phyloP scores from a whole-genome alignment of 495 filamentous ascomycete species.

The Penicillium atrosanguineum region DNA sequence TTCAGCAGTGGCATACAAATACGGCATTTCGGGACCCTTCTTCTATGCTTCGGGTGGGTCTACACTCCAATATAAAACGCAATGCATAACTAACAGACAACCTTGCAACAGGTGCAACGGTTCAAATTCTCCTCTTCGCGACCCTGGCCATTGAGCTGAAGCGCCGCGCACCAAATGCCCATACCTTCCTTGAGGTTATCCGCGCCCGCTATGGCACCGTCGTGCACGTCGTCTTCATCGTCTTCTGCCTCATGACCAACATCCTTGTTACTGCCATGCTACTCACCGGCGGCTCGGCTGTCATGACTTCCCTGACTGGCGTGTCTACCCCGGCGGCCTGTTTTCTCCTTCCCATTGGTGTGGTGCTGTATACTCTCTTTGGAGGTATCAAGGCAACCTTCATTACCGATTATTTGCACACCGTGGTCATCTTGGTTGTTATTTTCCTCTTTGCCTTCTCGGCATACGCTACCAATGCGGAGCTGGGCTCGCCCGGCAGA shows the following conservation, averaged over 20 bases:
- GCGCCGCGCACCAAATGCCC: constrained; percentile 79
- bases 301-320: constrained; percentile 79
- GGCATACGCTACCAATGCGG: constrained; percentile 71
- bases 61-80: neutral
- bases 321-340: constrained; percentile 86
- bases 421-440: constrained; percentile 81
- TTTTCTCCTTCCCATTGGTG: constrained; percentile 84
- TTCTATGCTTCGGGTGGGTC: constrained; percentile 68
- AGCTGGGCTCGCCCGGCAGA: constrained; percentile 74
- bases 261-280: constrained; percentile 89
- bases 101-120: constrained; percentile 43
- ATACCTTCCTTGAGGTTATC: constrained; percentile 82
- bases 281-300: constrained; percentile 85
- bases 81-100: neutral
- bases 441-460: constrained; percentile 90
- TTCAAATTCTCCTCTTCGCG: constrained; percentile 80
- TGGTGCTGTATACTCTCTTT: constrained; percentile 76
- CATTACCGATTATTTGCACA: constrained; percentile 81
- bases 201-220: constrained; percentile 57
- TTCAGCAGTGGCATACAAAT: constrained; percentile 85
- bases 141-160: constrained; percentile 94
- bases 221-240: constrained; percentile 72
- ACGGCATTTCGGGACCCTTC: constrained; percentile 90
- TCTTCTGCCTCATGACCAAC: constrained; percentile 82
- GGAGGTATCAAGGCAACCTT: constrained; percentile 78